Evolutionary conservation across 2,329 filamentous ascomycete species (phyloP).

Genomic region (Alternaria hordeiaustralica): DNA sequence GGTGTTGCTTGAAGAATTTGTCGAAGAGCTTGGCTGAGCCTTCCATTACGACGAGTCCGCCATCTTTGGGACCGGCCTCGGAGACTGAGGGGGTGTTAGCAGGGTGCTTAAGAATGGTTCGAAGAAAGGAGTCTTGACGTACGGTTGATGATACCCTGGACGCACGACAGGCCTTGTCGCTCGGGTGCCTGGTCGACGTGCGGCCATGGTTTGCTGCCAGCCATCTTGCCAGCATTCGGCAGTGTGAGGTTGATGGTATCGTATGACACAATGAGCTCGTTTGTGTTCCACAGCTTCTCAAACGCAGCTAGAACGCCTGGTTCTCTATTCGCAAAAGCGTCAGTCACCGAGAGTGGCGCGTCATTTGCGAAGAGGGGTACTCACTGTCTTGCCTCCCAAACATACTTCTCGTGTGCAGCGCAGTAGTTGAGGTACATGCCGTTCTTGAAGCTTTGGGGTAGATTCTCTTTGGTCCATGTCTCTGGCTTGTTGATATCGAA

Average conservation of each 20-base stretch:
- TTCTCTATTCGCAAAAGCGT: slow-evolving; percentile 28
- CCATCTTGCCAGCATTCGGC: slow-evolving; percentile 48
- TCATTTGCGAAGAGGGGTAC: background rate
- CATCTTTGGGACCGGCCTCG: slow-evolving; percentile 51
- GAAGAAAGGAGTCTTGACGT: slow-evolving; percentile 38
- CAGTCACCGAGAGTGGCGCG: background rate
- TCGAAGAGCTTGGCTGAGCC: slow-evolving; percentile 50
- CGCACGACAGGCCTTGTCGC: slow-evolving; percentile 43
- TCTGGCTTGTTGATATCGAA: slow-evolving; percentile 39
- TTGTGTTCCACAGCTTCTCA: slow-evolving; percentile 51
- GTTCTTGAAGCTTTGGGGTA: slow-evolving; percentile 44
- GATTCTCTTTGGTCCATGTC: slow-evolving; percentile 54
- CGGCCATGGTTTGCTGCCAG: slow-evolving; percentile 47
- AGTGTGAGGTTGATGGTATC: slow-evolving; percentile 53
- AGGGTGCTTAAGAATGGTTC: background rate
- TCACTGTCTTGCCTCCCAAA: slow-evolving; percentile 51
- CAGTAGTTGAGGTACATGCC: slow-evolving; percentile 52
- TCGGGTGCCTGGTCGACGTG: slow-evolving; percentile 55
- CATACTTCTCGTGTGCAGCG: slow-evolving; percentile 52
- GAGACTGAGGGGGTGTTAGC: slow-evolving; percentile 3
- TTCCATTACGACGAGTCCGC: slow-evolving; percentile 55
- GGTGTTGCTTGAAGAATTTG: slow-evolving; percentile 14
- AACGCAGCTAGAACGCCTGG: slow-evolving; percentile 52
- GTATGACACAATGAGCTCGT: slow-evolving; percentile 39
- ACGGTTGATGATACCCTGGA: slow-evolving; percentile 56